Evolutionary conservation across 2,329 filamentous ascomycete genomes (phyloP).

Genomic region (Ilyonectria robusta): DNA sequence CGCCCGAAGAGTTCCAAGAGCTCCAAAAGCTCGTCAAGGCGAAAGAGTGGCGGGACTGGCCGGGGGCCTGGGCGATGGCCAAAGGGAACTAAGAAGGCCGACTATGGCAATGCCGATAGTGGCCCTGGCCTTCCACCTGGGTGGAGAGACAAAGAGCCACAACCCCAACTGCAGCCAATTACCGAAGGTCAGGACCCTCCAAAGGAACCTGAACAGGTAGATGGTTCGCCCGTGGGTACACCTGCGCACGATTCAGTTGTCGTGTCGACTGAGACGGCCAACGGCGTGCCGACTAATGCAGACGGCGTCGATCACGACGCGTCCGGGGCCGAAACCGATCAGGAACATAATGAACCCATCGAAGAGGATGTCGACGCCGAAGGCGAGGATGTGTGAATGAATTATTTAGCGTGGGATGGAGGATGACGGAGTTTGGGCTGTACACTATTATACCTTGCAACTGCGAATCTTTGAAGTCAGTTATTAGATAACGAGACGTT

Average conservation of each 20-base stretch:
- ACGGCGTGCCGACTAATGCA: constrained; percentile 40
- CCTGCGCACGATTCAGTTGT: constrained; percentile 54
- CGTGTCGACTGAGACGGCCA: constrained; percentile 42
- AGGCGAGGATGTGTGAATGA: constrained; percentile 52
- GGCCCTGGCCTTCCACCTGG: constrained; percentile 74
- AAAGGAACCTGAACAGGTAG: constrained; percentile 30
- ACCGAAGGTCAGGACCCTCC: constrained; percentile 35
- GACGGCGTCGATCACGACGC: constrained; percentile 30
- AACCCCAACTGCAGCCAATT: constrained; percentile 34
- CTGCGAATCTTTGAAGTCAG: constrained; percentile 15
- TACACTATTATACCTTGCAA: constrained; percentile 24
- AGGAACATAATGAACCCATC: constrained; percentile 26
- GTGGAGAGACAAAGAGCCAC: constrained; percentile 58
- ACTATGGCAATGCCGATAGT: constrained; percentile 77
- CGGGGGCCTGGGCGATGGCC: constrained; percentile 77
- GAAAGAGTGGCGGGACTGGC: constrained; percentile 74
- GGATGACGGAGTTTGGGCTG: constrained; percentile 27
- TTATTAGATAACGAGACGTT: neutral
- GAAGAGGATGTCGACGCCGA: constrained; percentile 53
- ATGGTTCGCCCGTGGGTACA: constrained; percentile 38
- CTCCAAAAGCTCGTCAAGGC: constrained; percentile 60
- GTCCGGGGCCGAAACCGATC: constrained; percentile 30
- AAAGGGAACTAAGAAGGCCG: constrained; percentile 77
- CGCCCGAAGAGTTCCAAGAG: constrained; percentile 49
- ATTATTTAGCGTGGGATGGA: constrained; percentile 24